Conservation (phyloP, 257 asterid genomes). For the Petunia secreta region DNA sequence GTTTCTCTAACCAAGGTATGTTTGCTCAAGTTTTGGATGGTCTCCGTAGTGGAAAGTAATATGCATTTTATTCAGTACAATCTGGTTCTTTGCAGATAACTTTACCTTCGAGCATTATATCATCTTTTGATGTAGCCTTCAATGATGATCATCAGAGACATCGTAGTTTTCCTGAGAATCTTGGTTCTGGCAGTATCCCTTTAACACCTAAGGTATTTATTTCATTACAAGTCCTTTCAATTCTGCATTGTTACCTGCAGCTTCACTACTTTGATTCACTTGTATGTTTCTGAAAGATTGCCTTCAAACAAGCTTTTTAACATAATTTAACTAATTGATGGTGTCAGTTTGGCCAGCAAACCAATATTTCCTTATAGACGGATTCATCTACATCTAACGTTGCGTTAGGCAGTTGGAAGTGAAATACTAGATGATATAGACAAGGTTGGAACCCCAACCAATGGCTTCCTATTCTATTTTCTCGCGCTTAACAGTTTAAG, state of each 20-base stretch:
- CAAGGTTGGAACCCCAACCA: neutral
- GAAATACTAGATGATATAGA: neutral
- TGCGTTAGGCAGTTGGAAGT: neutral
- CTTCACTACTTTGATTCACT: neutral
- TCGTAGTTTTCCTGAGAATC: constrained; percentile 94
- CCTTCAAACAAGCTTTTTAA: neutral
- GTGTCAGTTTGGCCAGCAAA: constrained; percentile 13
- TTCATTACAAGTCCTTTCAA: constrained; percentile 34
- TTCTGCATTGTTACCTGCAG: constrained; percentile 14
- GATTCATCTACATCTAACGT: constrained; percentile 8
- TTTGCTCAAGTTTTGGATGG: constrained; percentile 14
- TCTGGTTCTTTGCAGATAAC: constrained; percentile 58
- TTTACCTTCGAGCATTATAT: constrained; percentile 73
- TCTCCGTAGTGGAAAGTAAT: constrained; percentile 21
- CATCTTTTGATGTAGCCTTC: constrained; percentile 68
- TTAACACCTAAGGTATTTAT: constrained; percentile 74
- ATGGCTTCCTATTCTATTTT: neutral
- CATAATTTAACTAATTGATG: neutral
- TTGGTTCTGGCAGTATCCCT: constrained; percentile 90
- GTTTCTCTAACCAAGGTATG: constrained; percentile 81
- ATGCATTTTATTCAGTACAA: constrained; percentile 22
- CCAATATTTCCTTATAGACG: constrained; percentile 4
- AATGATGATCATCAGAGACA: constrained; percentile 47
- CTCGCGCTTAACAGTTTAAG: neutral
- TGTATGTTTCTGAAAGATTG: constrained; percentile 10